Evolutionary conservation across 192 early-diverging fungal genomes (phyloP).

Genomic region (Coemansia sp.): DNA sequence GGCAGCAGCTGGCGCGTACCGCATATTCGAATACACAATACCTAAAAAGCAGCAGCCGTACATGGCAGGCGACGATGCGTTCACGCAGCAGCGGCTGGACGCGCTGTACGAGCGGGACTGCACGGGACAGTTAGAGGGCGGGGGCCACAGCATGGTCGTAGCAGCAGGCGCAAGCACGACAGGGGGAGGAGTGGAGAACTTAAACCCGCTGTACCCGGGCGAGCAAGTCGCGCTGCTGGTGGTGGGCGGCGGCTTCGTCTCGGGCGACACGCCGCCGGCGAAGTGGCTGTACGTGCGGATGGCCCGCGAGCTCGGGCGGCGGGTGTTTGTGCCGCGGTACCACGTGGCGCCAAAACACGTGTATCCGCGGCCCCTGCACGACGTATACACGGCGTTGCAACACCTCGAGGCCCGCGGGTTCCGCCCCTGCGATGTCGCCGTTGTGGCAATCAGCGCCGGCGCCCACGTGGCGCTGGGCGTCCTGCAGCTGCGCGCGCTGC

Average conservation of each 20-base stretch:
- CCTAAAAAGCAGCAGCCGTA: constrained; percentile 11
- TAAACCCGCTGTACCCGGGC: neutral
- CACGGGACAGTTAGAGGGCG: neutral
- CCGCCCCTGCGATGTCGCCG: constrained; percentile 1
- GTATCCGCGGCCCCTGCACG: constrained; percentile 25
- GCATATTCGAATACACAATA: constrained; percentile 2
- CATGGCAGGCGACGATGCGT: neutral
- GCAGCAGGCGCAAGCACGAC: neutral
- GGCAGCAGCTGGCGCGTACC: neutral
- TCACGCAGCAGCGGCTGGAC: neutral
- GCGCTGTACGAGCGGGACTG: constrained; percentile 7
- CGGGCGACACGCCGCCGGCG: constrained; percentile 1
- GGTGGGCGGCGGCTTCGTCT: constrained; percentile 18
- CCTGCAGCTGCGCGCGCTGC: constrained; percentile 3
- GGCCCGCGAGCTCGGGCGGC: constrained; percentile 11
- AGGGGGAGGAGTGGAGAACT: neutral
- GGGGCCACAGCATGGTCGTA: constrained; percentile 12
- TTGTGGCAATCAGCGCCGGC: constrained; percentile 20
- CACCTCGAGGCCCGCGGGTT: constrained; percentile 15
- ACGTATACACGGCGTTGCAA: constrained; percentile 15
- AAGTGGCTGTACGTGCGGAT: constrained; percentile 15
- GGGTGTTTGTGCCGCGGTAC: constrained; percentile 29
- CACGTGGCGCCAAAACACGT: constrained; percentile 8
- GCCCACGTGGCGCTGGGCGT: constrained; percentile 14
- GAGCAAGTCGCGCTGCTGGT: constrained; percentile 19